Evolutionary conservation across 306 rosid species (phyloP).

Genomic region (Canavalia gladiata): DNA sequence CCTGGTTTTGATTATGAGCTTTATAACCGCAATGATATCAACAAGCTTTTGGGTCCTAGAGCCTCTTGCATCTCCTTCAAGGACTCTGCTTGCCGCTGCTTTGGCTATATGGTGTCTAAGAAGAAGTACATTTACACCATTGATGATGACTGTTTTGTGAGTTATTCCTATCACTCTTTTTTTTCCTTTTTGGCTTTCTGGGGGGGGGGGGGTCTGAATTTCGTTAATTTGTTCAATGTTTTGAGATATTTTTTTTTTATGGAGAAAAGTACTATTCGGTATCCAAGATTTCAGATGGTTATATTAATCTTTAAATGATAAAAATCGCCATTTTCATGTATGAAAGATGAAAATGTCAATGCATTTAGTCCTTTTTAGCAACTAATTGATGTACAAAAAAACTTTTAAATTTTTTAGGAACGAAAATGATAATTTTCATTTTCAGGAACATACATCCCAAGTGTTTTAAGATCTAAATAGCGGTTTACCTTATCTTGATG

Average conservation of each 20-base stretch:
- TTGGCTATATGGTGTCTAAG: slow-evolving; percentile 94
- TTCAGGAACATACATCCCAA: no score
- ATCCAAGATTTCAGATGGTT: no score
- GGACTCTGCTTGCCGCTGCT: slow-evolving; percentile 96
- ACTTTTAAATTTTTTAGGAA: no score
- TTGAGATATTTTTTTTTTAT: not conserved
- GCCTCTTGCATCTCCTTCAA: slow-evolving; percentile 88
- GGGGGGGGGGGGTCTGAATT: not conserved
- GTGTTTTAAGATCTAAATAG: no score
- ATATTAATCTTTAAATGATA: no score
- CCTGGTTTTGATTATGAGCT: slow-evolving; percentile 89
- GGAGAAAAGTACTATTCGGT: no score
- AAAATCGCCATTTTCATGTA: no score
- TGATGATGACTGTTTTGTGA: slow-evolving; percentile 93
- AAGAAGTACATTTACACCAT: slow-evolving; percentile 93
- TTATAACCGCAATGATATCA: slow-evolving; percentile 81
- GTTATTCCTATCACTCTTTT: not conserved
- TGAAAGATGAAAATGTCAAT: no score
- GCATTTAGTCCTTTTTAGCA: no score
- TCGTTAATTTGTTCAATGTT: slow-evolving; percentile 10
- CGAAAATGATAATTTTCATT: no score
- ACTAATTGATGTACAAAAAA: no score
- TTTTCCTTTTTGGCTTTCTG: not conserved
- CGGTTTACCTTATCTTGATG: not conserved
- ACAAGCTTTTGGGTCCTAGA: slow-evolving; percentile 79